phyloP scores from a whole-genome alignment of 768 basidiomycete genomes.

The Tulasnella sp. region DNA sequence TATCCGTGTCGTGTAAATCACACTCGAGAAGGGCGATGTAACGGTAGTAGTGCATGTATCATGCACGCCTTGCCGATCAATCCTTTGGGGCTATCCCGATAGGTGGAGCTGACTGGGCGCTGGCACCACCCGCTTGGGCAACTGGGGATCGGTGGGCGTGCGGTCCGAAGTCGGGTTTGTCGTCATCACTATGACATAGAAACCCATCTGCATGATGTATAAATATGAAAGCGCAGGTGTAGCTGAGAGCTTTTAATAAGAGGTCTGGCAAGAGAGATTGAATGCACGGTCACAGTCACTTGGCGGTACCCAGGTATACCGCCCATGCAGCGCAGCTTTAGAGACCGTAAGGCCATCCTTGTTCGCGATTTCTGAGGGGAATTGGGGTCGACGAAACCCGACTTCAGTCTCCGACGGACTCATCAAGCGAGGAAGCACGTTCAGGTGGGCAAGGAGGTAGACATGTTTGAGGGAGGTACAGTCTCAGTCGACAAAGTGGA shows the following conservation, averaged over 20 bases:
- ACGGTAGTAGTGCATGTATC: background rate
- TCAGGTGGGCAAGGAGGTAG: background rate
- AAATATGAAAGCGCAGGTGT: background rate
- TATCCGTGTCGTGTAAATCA: slow-evolving; percentile 11
- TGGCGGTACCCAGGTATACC: slow-evolving; percentile 4
- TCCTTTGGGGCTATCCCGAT: background rate
- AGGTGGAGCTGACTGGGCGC: background rate
- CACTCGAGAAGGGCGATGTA: background rate
- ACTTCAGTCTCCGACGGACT: slow-evolving; percentile 14
- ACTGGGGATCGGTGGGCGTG: background rate
- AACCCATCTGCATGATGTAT: background rate
- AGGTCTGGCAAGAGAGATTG: background rate
- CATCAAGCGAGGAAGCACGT: slow-evolving; percentile 9
- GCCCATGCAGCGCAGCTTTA: background rate
- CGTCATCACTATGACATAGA: background rate
- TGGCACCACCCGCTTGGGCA: background rate
- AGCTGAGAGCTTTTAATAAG: background rate
- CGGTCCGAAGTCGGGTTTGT: background rate
- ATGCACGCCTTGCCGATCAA: background rate
- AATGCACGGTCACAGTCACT: slow-evolving; percentile 1
- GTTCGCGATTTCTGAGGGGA: slow-evolving; percentile 13
- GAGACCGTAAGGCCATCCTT: slow-evolving; percentile 14
- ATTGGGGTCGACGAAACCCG: slow-evolving; percentile 12
- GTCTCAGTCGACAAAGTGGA: slow-evolving; percentile 11
- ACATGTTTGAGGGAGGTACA: background rate